Evolutionary conservation across 1,284 basidiomycete species (phyloP).

Genomic region (Boletus albobrunnescens): DNA sequence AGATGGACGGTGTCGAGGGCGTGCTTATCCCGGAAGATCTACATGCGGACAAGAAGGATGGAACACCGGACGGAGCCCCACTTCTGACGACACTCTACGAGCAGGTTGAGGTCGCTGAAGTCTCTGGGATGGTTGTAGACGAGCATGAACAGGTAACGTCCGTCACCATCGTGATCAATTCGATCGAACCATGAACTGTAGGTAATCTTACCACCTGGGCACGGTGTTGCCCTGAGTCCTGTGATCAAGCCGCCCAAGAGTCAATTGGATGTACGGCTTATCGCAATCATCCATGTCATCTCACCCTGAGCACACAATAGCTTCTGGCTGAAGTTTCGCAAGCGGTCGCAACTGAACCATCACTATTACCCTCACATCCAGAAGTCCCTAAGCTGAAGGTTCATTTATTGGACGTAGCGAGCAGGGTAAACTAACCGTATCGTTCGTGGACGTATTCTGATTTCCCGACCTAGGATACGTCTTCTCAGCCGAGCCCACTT

Average conservation of each 20-base stretch:
- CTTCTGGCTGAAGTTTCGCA: conserved; percentile 32
- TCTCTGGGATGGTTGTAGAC: conserved; percentile 18
- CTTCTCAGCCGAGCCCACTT: conserved; percentile 25
- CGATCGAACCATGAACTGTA: conserved; percentile 8
- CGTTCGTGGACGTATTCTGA: conserved; percentile 2
- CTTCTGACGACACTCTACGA: conserved; percentile 2
- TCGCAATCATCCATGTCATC: conserved; percentile 12
- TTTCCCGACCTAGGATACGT: conserved; percentile 12
- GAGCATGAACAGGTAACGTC: conserved; percentile 20
- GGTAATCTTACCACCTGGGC: conserved; percentile 5
- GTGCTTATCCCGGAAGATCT: neutral
- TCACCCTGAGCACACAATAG: conserved; percentile 21
- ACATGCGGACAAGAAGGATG: neutral
- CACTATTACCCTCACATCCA: conserved; percentile 25
- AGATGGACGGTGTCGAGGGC: conserved; percentile 24
- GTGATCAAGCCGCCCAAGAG: conserved; percentile 15
- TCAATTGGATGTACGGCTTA: conserved; percentile 27
- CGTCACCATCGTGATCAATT: neutral
- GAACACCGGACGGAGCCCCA: neutral
- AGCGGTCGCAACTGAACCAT: conserved; percentile 31
- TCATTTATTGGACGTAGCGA: neutral
- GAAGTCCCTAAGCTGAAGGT: conserved; percentile 21
- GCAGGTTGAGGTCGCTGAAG: conserved; percentile 2
- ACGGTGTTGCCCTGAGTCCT: conserved; percentile 15
- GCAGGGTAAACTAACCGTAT: conserved; percentile 12